Percentiles rank a stretch among this genome's conserved stretches.
Conservation (phyloP, 768 basidiomycete species). For the Phaeolepiota aurea region DNA sequence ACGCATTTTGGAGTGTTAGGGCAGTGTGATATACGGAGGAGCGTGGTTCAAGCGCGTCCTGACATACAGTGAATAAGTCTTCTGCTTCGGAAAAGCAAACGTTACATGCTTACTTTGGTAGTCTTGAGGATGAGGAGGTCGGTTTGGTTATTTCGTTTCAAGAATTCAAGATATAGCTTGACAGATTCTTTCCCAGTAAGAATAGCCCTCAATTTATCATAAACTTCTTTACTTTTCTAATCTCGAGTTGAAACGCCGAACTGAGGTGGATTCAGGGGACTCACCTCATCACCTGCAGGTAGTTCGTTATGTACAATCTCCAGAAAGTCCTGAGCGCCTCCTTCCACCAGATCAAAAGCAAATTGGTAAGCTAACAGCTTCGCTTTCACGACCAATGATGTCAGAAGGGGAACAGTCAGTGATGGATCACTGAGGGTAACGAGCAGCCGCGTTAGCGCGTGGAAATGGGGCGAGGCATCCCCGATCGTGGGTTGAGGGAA, state of each 20-base stretch:
- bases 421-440: constrained; percentile 82
- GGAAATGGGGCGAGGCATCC: constrained; percentile 67
- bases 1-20: constrained; percentile 93
- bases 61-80: constrained; percentile 7
- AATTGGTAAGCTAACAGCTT: constrained; percentile 86
- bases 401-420: constrained; percentile 67
- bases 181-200: constrained; percentile 88
- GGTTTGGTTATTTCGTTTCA: constrained; percentile 88
- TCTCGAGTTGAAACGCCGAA: constrained; percentile 3
- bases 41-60: constrained; percentile 89
- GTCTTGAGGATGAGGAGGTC: constrained; percentile 88
- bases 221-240: constrained; percentile 53
- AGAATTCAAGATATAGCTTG: constrained; percentile 90
- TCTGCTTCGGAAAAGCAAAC: neutral
- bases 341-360: constrained; percentile 92
- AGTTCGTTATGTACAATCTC: constrained; percentile 63
- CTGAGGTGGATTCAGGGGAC: constrained; percentile 10
- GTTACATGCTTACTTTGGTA: constrained; percentile 57
- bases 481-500: constrained; percentile 72
- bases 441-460: constrained; percentile 80
- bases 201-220: constrained; percentile 74
- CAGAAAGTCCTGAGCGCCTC: constrained; percentile 88
- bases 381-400: constrained; percentile 62
- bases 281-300: constrained; percentile 60
- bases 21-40: constrained; percentile 98